Conservation (phyloP, 169 alveolate genomes). For the Eimeria tenella region DNA sequence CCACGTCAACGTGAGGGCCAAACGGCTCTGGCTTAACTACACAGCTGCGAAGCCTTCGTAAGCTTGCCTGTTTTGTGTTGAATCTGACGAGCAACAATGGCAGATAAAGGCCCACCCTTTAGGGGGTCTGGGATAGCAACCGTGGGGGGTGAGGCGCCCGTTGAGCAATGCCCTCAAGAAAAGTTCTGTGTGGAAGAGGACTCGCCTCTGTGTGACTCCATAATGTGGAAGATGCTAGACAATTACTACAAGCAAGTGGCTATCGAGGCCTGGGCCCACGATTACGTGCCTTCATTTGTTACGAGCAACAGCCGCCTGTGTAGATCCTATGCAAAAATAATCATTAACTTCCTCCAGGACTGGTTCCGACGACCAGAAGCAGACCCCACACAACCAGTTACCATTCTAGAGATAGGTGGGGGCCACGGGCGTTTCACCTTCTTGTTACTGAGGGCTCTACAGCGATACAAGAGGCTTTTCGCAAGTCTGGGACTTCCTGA, state of each 20-base stretch:
- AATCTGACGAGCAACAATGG: conserved; percentile 7
- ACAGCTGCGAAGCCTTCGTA: neutral
- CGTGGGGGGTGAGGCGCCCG: conserved; percentile 88
- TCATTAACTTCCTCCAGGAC: conserved; percentile 87
- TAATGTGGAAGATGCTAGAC: conserved; percentile 87
- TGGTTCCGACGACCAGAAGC: conserved; percentile 76
- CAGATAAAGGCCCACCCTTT: neutral
- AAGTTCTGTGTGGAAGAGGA: conserved; percentile 85
- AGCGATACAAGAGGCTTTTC: conserved; percentile 82
- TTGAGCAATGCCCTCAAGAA: conserved; percentile 87
- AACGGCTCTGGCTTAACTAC: neutral
- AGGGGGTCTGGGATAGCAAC: conserved; percentile 76
- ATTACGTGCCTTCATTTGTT: conserved; percentile 89
- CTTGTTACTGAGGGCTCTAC: conserved; percentile 86
- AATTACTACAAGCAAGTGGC: conserved; percentile 86
- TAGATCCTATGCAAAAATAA: conserved; percentile 88
- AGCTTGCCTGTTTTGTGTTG: neutral
- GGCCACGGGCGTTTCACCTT: conserved; percentile 90
- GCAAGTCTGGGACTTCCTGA: conserved; percentile 85
- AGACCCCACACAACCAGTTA: conserved; percentile 81
- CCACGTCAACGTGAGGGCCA: neutral
- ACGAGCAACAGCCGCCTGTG: conserved; percentile 89
- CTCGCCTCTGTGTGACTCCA: conserved; percentile 86
- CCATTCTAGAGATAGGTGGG: conserved; percentile 88
- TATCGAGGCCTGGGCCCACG: conserved; percentile 90